Conservation (phyloP, 352 stramenopile species). For the Globisporangium paddicum region DNA sequence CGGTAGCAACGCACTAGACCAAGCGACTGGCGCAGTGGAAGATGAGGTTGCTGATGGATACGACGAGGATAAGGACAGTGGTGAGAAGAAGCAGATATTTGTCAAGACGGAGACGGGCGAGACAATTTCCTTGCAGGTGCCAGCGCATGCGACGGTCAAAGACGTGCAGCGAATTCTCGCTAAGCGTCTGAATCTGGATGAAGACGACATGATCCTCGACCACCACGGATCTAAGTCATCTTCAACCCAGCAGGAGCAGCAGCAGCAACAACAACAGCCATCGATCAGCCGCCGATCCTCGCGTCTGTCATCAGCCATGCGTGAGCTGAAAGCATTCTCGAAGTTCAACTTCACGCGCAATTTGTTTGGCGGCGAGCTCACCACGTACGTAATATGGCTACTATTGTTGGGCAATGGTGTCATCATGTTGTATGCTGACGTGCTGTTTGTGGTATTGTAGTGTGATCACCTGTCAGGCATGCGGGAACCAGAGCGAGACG, state of each 20-base stretch:
- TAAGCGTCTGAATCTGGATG: slow-evolving; percentile 46
- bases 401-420: too few species aligned
- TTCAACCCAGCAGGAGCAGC: too few species aligned
- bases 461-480: slow-evolving; percentile 40
- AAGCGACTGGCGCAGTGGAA: not conserved
- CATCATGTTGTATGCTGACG: too few species aligned
- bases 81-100: slow-evolving; percentile 49
- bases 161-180: slow-evolving; percentile 52
- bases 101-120: slow-evolving; percentile 59
- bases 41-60: slow-evolving; percentile 12
- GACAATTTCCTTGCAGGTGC: slow-evolving; percentile 56
- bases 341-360: slow-evolving; percentile 57
- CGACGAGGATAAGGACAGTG: slow-evolving; percentile 14
- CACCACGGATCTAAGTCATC: not conserved
- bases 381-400: slow-evolving; percentile 47
- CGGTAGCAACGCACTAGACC: slow-evolving; percentile 3
- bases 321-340: slow-evolving; percentile 31
- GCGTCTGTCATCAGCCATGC: slow-evolving; percentile 17
- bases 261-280: not conserved
- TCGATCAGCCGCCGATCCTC: slow-evolving; percentile 16
- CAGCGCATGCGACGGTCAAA: slow-evolving; percentile 34
- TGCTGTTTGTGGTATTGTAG: slow-evolving; percentile 9
- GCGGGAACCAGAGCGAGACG: slow-evolving; percentile 44
- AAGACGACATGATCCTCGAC: slow-evolving; percentile 52
- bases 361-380: slow-evolving; percentile 51